These are phyloP conservation scores for Pterulicium gracile DNA, from an alignment of 1,284 basidiomycete genomes.

Conservation along the genomic window DNA sequence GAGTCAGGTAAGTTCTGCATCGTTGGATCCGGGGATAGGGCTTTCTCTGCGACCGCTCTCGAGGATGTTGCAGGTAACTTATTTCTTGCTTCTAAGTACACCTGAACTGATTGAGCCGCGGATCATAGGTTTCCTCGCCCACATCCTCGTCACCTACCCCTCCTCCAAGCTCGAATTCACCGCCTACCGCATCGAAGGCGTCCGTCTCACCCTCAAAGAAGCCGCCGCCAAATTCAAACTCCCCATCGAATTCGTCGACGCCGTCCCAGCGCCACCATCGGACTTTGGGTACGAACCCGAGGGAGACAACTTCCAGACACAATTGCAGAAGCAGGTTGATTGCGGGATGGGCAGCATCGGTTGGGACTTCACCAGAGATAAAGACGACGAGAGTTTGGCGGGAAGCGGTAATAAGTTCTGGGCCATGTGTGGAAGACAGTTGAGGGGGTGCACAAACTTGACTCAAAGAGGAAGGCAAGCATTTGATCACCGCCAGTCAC, in stretches of 20 bases:
- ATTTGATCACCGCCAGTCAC: too few relatives aligned
- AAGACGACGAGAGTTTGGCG: neutral
- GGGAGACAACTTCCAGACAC: neutral
- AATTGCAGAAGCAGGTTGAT: slow-evolving; percentile 7
- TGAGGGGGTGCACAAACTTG: too few relatives aligned
- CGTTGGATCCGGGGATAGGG: slow-evolving; percentile 13
- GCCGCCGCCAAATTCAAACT: slow-evolving; percentile 12
- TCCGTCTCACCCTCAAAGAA: slow-evolving; percentile 13
- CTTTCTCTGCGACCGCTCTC: slow-evolving; percentile 13
- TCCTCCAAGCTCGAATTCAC: slow-evolving; percentile 15
- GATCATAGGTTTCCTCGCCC: slow-evolving; percentile 19
- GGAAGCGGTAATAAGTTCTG: neutral
- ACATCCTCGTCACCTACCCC: slow-evolving; percentile 17
- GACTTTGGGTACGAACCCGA: too few relatives aligned
- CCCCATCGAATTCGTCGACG: slow-evolving; percentile 11
- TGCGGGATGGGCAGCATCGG: slow-evolving; percentile 13
- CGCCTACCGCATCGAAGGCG: slow-evolving; percentile 18
- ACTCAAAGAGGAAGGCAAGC: too few relatives aligned
- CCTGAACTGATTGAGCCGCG: neutral
- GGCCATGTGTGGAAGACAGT: slow-evolving; percentile 2
- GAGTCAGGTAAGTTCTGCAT: slow-evolving; percentile 12
- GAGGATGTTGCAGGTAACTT: slow-evolving; percentile 14
- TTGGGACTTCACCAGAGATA: slow-evolving; percentile 11
- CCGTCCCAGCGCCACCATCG: slow-evolving; percentile 8
- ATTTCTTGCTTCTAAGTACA: neutral